Percentiles rank a stretch among this genome's conserved stretches.
Evolutionary conservation across 495 filamentous ascomycete species (phyloP).

Genomic region (Daldinia concentrica): DNA sequence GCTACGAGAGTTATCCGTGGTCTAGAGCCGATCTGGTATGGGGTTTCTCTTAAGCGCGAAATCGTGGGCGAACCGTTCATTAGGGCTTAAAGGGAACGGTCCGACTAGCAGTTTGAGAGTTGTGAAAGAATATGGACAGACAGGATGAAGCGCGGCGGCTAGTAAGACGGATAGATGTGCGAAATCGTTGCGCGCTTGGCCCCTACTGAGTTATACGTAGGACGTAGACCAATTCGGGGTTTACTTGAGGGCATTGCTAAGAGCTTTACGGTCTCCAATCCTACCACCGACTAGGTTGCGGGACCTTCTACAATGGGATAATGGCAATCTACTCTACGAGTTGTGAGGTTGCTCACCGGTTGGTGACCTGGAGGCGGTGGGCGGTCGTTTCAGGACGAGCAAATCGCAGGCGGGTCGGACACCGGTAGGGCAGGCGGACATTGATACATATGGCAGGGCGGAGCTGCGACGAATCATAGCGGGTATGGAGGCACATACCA

Average conservation of each 20-base stretch:
- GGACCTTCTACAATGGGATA: background rate
- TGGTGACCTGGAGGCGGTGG: background rate
- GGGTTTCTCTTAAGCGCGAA: background rate
- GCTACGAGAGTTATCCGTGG: background rate
- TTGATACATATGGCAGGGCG: background rate
- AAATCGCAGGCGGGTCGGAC: background rate
- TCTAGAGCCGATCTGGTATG: background rate
- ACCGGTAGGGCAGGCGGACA: background rate
- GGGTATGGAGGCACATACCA: background rate
- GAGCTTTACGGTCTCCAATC: background rate
- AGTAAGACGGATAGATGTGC: background rate
- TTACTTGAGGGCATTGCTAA: background rate
- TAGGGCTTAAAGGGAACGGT: background rate
- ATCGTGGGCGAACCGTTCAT: background rate
- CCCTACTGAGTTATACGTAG: background rate
- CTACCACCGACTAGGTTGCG: background rate
- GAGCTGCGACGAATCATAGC: constrained; percentile 3
- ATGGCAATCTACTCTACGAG: background rate
- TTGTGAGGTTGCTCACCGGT: background rate
- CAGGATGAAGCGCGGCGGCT: constrained; percentile 3
- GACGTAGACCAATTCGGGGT: background rate
- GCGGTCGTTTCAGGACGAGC: background rate
- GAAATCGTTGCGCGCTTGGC: background rate
- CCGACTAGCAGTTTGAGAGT: background rate
- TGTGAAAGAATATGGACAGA: background rate